Evolutionary conservation across 129 eudicot species (phyloP).

Genomic region (Pulicaria dysenterica): DNA sequence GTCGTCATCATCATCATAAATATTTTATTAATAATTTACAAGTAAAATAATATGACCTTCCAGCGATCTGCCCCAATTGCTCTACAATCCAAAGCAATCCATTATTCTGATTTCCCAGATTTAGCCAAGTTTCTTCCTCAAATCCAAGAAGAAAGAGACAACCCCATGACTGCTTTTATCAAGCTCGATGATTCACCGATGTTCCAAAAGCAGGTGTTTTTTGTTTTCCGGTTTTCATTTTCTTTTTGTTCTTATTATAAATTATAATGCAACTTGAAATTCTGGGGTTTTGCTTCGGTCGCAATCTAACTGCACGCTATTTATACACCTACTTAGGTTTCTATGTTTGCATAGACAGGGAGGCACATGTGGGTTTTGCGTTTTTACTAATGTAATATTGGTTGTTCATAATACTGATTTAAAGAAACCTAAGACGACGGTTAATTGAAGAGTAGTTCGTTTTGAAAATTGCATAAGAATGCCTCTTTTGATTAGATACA

Average conservation of each 20-base stretch:
- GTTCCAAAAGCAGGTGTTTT: constrained; percentile 84
- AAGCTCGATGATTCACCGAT: constrained; percentile 93
- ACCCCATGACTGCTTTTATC: constrained; percentile 70
- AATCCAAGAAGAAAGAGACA: neutral
- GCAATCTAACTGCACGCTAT: neutral
- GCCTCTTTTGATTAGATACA: neutral
- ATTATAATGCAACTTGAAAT: constrained; percentile 20
- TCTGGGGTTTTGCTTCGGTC: constrained; percentile 24
- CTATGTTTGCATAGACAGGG: neutral
- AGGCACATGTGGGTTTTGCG: neutral
- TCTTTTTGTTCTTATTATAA: neutral
- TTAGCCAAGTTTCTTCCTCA: constrained; percentile 22
- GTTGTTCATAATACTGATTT: constrained; percentile 20
- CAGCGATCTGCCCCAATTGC: constrained; percentile 27
- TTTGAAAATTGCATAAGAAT: neutral
- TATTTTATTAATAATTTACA: neutral
- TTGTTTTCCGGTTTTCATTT: neutral
- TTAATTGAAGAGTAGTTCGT: neutral
- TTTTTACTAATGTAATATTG: constrained; percentile 14
- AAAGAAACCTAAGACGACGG: constrained; percentile 20
- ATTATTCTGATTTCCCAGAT: constrained; percentile 29
- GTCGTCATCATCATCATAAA: constrained; percentile 1
- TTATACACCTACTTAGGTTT: constrained; percentile 2
- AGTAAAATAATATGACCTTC: constrained; percentile 27
- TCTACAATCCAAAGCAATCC: constrained; percentile 21